A percentile compares a stretch with the other conserved stretches of the same genome.
Conservation (phyloP, 768 basidiomycete genomes). For the Cystobasidium onofrii region DNA sequence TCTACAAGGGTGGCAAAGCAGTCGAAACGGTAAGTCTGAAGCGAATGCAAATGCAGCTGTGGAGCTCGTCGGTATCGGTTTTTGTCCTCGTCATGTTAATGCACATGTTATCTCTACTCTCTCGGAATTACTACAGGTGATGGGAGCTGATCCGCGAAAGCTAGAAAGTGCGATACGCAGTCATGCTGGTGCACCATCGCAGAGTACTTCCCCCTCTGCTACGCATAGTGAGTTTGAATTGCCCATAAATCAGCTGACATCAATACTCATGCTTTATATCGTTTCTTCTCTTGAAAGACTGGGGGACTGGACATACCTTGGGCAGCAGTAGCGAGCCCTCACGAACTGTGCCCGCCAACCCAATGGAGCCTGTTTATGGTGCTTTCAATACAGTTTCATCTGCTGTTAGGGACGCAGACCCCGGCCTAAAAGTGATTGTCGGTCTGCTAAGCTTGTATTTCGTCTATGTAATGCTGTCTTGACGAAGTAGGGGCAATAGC, state of each 20-base stretch:
- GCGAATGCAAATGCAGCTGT: neutral
- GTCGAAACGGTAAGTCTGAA: constrained; percentile 5
- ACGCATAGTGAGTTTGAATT: neutral
- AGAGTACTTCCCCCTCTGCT: neutral
- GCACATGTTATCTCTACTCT: too few relatives aligned
- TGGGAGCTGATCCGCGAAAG: constrained; percentile 17
- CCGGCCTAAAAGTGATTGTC: neutral
- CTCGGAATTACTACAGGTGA: too few relatives aligned
- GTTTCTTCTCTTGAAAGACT: neutral
- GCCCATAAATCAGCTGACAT: neutral
- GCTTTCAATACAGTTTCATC: neutral
- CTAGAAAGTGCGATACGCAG: constrained; percentile 20
- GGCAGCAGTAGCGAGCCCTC: neutral
- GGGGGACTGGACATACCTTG: constrained; percentile 16
- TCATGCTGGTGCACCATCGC: constrained; percentile 16
- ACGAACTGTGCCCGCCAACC: neutral
- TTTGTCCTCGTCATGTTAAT: too few relatives aligned
- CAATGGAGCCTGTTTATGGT: neutral
- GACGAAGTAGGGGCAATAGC: neutral
- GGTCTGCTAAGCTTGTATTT: neutral
- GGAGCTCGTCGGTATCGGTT: too few relatives aligned
- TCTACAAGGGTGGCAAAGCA: constrained; percentile 27
- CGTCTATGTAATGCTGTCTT: neutral
- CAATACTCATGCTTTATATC: neutral
- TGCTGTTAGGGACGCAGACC: neutral